A percentile compares a stretch with the other conserved stretches of the same genome.
phyloP scores from a whole-genome alignment of 306 rosid species.

The Morella rubra region DNA sequence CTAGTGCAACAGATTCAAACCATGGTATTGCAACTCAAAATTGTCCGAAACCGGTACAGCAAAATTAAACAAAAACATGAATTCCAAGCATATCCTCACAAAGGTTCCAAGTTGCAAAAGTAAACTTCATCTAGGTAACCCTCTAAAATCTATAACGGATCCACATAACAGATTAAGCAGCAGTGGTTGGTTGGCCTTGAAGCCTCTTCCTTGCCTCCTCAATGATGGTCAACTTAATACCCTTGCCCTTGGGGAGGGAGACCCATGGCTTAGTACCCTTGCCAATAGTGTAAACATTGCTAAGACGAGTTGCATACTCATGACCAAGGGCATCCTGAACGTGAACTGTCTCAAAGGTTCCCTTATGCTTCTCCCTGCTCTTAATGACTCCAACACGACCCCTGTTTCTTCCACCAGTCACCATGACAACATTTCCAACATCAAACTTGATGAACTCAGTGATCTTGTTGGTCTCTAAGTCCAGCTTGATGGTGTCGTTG shows the following conservation, averaged over 20 bases:
- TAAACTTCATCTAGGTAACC: slow-evolving; percentile 19
- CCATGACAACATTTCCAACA: slow-evolving; percentile 82
- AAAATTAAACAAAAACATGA: slow-evolving; percentile 14
- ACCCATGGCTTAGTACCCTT: slow-evolving; percentile 73
- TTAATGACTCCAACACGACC: slow-evolving; percentile 83
- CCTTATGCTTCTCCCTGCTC: slow-evolving; percentile 83
- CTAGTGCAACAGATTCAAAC: background rate
- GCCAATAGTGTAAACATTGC: slow-evolving; percentile 71
- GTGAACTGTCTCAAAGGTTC: slow-evolving; percentile 70
- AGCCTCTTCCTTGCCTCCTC: slow-evolving; percentile 77
- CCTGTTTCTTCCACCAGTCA: slow-evolving; percentile 74
- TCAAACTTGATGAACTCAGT: slow-evolving; percentile 68
- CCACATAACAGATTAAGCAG: slow-evolving; percentile 25
- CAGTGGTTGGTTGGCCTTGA: slow-evolving; percentile 44
- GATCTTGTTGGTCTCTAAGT: slow-evolving; percentile 64
- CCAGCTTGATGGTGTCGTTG: slow-evolving; percentile 82
- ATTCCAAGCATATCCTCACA: background rate
- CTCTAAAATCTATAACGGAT: slow-evolving; percentile 20
- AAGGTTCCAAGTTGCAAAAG: slow-evolving; percentile 3
- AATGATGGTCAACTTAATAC: slow-evolving; percentile 70
- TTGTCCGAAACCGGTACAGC: slow-evolving; percentile 6
- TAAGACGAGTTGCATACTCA: slow-evolving; percentile 70
- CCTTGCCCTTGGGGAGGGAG: slow-evolving; percentile 79
- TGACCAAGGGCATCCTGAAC: slow-evolving; percentile 79
- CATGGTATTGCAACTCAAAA: background rate